Conservation (phyloP, 257 asterid species). For the Solanum medicagineum region DNA sequence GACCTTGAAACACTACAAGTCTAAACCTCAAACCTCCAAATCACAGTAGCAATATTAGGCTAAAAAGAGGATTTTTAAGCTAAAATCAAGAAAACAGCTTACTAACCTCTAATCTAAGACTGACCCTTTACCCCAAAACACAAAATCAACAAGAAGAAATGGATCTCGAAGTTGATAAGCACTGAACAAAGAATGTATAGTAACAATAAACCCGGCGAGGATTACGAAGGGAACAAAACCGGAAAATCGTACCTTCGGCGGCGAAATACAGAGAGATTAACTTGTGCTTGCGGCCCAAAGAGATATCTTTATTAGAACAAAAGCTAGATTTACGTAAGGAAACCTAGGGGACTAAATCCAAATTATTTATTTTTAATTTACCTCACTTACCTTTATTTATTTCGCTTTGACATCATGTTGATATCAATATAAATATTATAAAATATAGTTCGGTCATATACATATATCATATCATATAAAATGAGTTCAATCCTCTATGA, state of each 20-base stretch:
- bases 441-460: too few species aligned
- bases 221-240: not conserved
- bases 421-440: too few species aligned
- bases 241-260: not conserved
- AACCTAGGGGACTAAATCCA: too few species aligned
- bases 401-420: too few species aligned
- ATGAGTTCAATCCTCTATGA: too few species aligned
- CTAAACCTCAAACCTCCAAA: not conserved
- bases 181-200: not conserved
- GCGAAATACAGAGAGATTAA: not conserved
- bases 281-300: too few species aligned
- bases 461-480: too few species aligned
- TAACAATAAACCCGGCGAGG: not conserved
- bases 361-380: too few species aligned
- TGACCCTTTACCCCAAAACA: constrained; percentile 5
- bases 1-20: not conserved
- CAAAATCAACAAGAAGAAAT: not conserved
- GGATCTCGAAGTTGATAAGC: constrained; percentile 24
- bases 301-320: too few species aligned
- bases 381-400: too few species aligned
- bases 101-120: constrained; percentile 20
- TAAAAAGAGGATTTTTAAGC: constrained; percentile 14
- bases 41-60: not conserved
- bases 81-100: not conserved
- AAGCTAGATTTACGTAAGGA: too few species aligned